Base-by-base conservation (phyloP, 2,329 filamentous ascomycete genomes). In the Fonsecaea monophora region DNA sequence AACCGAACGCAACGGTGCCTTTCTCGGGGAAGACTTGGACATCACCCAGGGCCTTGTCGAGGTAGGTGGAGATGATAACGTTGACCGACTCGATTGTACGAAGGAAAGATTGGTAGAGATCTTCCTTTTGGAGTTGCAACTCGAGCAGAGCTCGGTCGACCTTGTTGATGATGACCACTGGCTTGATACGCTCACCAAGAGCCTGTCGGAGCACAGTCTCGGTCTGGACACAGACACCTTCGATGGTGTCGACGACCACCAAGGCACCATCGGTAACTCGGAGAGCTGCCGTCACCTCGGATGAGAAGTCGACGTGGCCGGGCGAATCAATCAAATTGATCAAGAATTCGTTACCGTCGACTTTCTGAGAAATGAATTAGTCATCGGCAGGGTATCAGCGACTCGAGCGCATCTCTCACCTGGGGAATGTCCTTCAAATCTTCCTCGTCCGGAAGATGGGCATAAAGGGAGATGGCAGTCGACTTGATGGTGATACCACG, bases 401-500 rank as follows among this genome's bases (percentile, higher is more conserved):
- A 9, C 3, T 25, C 25, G 21, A 40, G 18, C 34, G 25, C 18
- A 38, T 62, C 18, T 25, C 68, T 45, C 60, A 71, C 70, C 81
- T 89, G 89, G 74, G 91, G 90, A 75, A 98, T 93, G 80, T 99
- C 95, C 89, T 97, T 96, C 74, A 97, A 80, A 80, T 98, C 95
- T 67, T 97, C 94, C 57, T 87, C 84, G 75, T 91, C 89, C 69
- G 86, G 83, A 74, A 99, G 89, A 77, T 89, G 85, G 79, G 92
- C 93, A 85, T 95, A 99, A 79, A 99, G 89, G 76, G 96, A 98
- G 86, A 99, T 99, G 84, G 96, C 95, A 72, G 95, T 99, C 66
- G 95, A 99, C 90, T 99, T 99, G 90, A 99, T 99, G 77, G 95
- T 99, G 79, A 99, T 97, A 89, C 95, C 93, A 90, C 95, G 94